Percentiles rank a stretch among this genome's conserved stretches.
phyloP scores from a whole-genome alignment of 2,329 filamentous ascomycete species.

The Calonectria honghensis region DNA sequence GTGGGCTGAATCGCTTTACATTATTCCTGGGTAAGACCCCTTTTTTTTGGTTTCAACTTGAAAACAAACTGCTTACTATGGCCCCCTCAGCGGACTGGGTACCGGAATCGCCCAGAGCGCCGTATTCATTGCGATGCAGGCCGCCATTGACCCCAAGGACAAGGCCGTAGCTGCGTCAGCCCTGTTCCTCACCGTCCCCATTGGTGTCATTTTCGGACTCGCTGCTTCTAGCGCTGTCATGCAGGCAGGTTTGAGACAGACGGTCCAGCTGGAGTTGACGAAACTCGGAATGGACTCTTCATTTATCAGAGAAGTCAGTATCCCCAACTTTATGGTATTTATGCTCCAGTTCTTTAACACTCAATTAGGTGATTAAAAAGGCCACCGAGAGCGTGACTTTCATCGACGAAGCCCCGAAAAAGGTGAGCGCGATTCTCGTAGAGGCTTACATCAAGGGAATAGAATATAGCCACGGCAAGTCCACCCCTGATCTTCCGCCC shows the following conservation, averaged over 20 bases:
- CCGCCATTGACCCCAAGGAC: slow-evolving; percentile 60
- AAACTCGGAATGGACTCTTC: slow-evolving; percentile 40
- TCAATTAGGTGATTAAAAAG: slow-evolving; percentile 42
- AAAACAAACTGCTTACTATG: slow-evolving; percentile 4
- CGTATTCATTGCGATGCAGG: slow-evolving; percentile 65
- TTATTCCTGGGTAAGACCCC: slow-evolving; percentile 66
- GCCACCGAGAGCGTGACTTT: slow-evolving; percentile 46
- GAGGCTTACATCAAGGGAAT: slow-evolving; percentile 46
- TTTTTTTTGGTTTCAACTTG: fast-evolving
- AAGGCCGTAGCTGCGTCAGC: slow-evolving; percentile 64
- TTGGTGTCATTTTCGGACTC: slow-evolving; percentile 63
- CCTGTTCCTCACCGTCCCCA: slow-evolving; percentile 61
- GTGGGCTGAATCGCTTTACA: slow-evolving; percentile 74
- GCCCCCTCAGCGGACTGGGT: slow-evolving; percentile 58
- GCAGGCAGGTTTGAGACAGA: slow-evolving; percentile 36
- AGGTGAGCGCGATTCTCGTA: slow-evolving; percentile 35
- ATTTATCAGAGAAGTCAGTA: slow-evolving; percentile 40
- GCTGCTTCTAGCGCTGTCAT: slow-evolving; percentile 61
- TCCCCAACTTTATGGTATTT: not conserved
- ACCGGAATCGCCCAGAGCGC: slow-evolving; percentile 64
- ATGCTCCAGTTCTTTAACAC: not conserved
- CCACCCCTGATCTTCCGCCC: too few relatives aligned
- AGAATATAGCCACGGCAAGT: slow-evolving; percentile 47
- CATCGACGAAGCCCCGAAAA: slow-evolving; percentile 45
- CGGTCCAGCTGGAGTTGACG: slow-evolving; percentile 37